Conservation (phyloP, 495 filamentous ascomycete species). For the Aspergillus carlsbadensis region DNA sequence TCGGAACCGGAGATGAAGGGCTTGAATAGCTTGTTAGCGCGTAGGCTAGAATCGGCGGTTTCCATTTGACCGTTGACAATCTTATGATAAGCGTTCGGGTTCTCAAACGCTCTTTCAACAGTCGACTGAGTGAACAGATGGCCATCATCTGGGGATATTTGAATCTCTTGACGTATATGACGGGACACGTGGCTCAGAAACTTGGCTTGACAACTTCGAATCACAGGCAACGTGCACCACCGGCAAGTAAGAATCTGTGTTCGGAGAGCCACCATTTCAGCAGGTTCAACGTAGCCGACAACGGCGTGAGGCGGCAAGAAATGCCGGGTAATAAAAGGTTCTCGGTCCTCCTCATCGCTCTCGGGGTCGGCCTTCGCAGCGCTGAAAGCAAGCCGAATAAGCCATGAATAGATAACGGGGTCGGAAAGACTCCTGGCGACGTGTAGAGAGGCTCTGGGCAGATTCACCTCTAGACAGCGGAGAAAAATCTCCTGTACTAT, state of each 20-base stretch:
- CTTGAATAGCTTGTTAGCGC: slow-evolving; percentile 2
- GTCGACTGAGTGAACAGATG: slow-evolving; percentile 9
- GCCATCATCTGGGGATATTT: slow-evolving; percentile 25
- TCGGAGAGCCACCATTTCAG: slow-evolving; percentile 30
- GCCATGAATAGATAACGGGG: slow-evolving; percentile 42
- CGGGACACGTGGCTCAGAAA: slow-evolving; percentile 36
- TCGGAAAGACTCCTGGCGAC: slow-evolving; percentile 34
- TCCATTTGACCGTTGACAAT: slow-evolving; percentile 22
- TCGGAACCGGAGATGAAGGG: slow-evolving; percentile 7
- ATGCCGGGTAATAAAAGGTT: slow-evolving; percentile 35
- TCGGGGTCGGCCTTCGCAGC: slow-evolving; percentile 19
- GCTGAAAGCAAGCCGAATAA: slow-evolving; percentile 44
- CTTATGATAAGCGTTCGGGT: slow-evolving; percentile 19
- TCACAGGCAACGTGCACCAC: slow-evolving; percentile 45
- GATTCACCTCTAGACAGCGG: slow-evolving; percentile 47
- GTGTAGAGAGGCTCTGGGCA: slow-evolving; percentile 45
- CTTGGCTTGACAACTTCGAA: slow-evolving; percentile 41
- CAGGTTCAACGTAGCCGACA: slow-evolving; percentile 25
- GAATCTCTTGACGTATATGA: slow-evolving; percentile 24
- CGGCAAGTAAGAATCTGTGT: slow-evolving; percentile 37
- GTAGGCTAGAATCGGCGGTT: slow-evolving; percentile 34
- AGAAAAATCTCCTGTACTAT: slow-evolving; percentile 54
- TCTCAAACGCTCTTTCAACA: slow-evolving; percentile 22
- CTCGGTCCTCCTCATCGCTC: slow-evolving; percentile 19
- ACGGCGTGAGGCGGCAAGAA: slow-evolving; percentile 38